Evolutionary conservation across 441 rosid species (phyloP).

Genomic region (Populus hybrid): DNA sequence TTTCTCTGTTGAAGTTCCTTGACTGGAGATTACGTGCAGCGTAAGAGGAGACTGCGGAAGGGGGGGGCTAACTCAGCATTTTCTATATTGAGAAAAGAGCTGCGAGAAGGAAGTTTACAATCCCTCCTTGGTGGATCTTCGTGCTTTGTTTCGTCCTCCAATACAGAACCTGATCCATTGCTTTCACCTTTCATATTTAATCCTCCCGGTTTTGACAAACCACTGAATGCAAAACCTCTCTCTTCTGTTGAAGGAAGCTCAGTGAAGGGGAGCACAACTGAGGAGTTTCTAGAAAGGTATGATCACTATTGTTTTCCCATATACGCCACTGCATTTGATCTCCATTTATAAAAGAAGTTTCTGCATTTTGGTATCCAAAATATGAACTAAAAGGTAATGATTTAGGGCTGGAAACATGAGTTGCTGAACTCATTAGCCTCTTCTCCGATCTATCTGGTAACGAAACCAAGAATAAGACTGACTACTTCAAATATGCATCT

Average conservation of each 20-base stretch:
- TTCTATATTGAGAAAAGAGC: slow-evolving; percentile 59
- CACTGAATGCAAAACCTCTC: slow-evolving; percentile 31
- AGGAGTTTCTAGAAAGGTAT: slow-evolving; percentile 43
- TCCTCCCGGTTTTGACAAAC: slow-evolving; percentile 36
- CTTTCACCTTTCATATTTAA: slow-evolving; percentile 61
- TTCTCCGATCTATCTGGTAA: too few species aligned
- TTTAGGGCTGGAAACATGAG: too few species aligned
- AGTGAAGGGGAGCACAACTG: slow-evolving; percentile 28
- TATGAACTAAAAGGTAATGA: too few species aligned
- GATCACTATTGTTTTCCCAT: background rate
- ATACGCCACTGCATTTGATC: too few species aligned
- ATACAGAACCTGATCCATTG: slow-evolving; percentile 64
- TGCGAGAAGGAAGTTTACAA: slow-evolving; percentile 59
- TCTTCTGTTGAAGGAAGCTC: slow-evolving; percentile 29
- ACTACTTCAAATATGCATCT: too few species aligned
- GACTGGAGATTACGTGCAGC: slow-evolving; percentile 58
- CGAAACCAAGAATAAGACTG: too few species aligned
- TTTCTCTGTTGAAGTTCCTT: slow-evolving; percentile 38
- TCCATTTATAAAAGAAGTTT: too few species aligned
- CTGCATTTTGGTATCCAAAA: too few species aligned
- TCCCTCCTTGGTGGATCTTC: slow-evolving; percentile 64
- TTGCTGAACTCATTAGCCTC: too few species aligned
- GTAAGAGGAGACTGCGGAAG: slow-evolving; percentile 62
- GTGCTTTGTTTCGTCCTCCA: slow-evolving; percentile 40
- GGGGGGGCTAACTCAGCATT: slow-evolving; percentile 55